A percentile compares a stretch with the other conserved stretches of the same genome.
Conservation (phyloP, 176 grass and related monocot genomes). For the Juncus effusus region DNA sequence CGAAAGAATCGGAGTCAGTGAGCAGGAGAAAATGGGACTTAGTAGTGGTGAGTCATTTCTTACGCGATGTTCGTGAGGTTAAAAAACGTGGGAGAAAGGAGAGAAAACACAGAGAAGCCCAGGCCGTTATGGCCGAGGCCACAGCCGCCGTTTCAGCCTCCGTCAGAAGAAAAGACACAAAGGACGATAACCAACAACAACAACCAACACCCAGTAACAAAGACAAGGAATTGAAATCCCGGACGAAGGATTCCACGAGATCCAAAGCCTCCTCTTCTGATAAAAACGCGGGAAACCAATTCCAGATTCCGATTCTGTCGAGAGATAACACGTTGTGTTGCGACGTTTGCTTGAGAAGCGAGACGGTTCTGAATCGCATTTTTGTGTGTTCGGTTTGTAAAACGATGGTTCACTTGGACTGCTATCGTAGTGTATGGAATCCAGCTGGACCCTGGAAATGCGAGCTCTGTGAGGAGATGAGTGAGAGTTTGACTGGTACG, state of each 20-base stretch:
- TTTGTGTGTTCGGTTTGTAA: constrained; percentile 97
- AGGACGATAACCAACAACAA: constrained; percentile 30
- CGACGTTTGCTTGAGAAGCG: constrained; percentile 78
- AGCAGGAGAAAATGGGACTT: constrained; percentile 89
- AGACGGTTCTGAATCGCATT: constrained; percentile 78
- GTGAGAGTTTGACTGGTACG: not conserved
- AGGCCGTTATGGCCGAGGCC: constrained; percentile 85
- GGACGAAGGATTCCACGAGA: constrained; percentile 54
- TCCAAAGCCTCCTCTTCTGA: constrained; percentile 42
- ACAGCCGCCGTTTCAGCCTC: constrained; percentile 75
- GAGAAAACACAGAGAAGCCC: constrained; percentile 92
- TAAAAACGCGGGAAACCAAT: constrained; percentile 45
- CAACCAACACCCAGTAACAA: constrained; percentile 33
- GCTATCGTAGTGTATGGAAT: constrained; percentile 59
- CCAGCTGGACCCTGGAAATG: constrained; percentile 78
- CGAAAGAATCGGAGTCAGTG: constrained; percentile 54
- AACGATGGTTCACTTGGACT: constrained; percentile 36
- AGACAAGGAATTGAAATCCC: constrained; percentile 38
- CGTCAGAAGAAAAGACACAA: constrained; percentile 77
- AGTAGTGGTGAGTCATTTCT: constrained; percentile 85
- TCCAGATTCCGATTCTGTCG: constrained; percentile 71
- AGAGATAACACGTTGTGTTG: constrained; percentile 77
- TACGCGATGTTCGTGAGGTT: constrained; percentile 89
- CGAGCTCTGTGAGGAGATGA: constrained; percentile 68
- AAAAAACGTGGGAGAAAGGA: constrained; percentile 97